phyloP scores from a whole-genome alignment of 176 grass and related monocot genomes.

The Hyparrhenia diplandra region DNA sequence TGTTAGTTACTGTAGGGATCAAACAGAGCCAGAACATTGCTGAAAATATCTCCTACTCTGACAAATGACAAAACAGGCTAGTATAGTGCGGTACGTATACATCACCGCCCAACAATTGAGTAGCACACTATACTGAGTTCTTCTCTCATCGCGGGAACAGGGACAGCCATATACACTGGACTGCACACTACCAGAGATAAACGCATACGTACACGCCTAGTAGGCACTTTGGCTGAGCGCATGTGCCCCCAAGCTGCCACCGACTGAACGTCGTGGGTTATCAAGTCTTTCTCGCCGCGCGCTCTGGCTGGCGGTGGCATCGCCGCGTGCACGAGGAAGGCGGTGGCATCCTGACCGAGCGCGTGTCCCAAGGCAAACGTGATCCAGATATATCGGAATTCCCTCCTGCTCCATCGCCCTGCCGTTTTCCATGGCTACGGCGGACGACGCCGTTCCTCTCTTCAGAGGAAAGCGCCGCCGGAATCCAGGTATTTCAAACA shows the following conservation, averaged over 20 bases:
- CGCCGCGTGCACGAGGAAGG: too few relatives aligned
- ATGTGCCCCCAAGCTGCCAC: background rate
- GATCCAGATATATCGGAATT: too few relatives aligned
- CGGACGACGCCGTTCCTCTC: too few relatives aligned
- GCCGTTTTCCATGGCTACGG: too few relatives aligned
- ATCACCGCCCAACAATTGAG: background rate
- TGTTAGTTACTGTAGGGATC: too few relatives aligned
- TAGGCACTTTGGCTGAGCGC: background rate
- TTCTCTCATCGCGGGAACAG: background rate
- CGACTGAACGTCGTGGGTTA: background rate
- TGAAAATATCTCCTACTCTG: background rate
- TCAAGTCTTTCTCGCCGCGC: too few relatives aligned
- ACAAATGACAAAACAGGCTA: background rate
- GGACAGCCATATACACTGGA: slow-evolving; percentile 22
- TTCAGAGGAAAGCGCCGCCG: too few relatives aligned
- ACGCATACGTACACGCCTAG: background rate
- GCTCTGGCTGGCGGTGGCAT: too few relatives aligned
- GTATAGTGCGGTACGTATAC: background rate
- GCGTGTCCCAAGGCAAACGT: too few relatives aligned
- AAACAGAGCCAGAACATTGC: background rate
- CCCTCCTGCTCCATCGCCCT: too few relatives aligned
- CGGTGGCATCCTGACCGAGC: too few relatives aligned
- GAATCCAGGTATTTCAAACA: too few relatives aligned
- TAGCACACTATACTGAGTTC: background rate
- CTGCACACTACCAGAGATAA: background rate